Evolutionary conservation across 2,329 filamentous ascomycete genomes (phyloP).

Genomic region (Colletotrichum liaoningense): DNA sequence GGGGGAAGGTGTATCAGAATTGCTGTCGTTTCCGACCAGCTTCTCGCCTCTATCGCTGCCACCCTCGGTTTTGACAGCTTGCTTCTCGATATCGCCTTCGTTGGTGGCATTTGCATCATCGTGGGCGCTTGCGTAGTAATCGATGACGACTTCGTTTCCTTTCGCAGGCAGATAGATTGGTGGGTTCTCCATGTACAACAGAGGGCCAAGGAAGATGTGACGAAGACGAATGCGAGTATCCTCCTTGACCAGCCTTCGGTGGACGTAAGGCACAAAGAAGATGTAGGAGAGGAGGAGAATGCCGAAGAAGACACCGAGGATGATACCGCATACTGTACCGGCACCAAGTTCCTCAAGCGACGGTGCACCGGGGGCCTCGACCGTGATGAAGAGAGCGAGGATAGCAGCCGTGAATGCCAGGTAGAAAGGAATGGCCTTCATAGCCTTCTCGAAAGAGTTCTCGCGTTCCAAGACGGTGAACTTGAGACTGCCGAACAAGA

Average conservation of each 20-base stretch:
- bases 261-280: conserved; percentile 51
- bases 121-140: conserved; percentile 41
- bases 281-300: conserved; percentile 43
- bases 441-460: conserved; percentile 36
- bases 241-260: conserved; percentile 46
- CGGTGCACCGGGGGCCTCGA: conserved; percentile 36
- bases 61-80: background rate
- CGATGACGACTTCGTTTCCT: conserved; percentile 40
- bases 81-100: conserved; percentile 15
- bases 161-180: conserved; percentile 41
- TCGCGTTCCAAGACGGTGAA: conserved; percentile 34
- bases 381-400: conserved; percentile 39
- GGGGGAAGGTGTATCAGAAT: background rate
- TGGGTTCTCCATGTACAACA: conserved; percentile 43
- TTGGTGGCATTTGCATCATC: background rate
- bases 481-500: conserved; percentile 37
- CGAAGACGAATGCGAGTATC: conserved; percentile 46
- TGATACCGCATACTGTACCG: conserved; percentile 44
- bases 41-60: conserved; percentile 29
- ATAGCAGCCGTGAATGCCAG: conserved; percentile 39
- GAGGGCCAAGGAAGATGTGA: conserved; percentile 50
- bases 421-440: conserved; percentile 40
- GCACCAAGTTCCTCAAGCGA: conserved; percentile 47
- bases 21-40: background rate
- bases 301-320: conserved; percentile 45